Evolutionary conservation across 2,329 filamentous ascomycete species (phyloP), one percentile per base, ranked within the genome.

Genomic region (Cladosporium sp.): DNA sequence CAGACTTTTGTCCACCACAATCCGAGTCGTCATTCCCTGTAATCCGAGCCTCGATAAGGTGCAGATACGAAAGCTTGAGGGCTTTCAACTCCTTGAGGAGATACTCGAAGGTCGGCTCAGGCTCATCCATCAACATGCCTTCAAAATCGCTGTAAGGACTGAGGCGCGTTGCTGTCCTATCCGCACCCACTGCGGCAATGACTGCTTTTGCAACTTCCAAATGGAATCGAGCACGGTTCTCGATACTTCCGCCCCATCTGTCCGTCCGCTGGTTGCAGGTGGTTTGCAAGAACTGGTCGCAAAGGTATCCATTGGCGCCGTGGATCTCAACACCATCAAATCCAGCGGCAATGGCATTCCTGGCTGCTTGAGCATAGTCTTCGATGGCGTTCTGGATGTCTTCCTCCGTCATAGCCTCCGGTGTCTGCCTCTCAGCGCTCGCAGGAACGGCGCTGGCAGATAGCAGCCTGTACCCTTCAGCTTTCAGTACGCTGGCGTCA

Each of bases 71-170:
- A 6, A 88, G 71, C 1, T 78, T 74, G 0, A 84, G 66, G 19
- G 72, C 67, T 37, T 75, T 77, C 4, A 83, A 70, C 44, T 79
- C 74, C 22, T 71, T 61, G 22, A 83, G 75, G 7, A 87, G 65
- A 62, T 88, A 75, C 0, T 71, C 71, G 63, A 87, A 89, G 58
- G 88, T 84, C 0, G 83, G 80, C 5, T 82, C 64, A 0, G 85
- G 84, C 45, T 89, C 77, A 0, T 68, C 60, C 83, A 87, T 86
- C 24, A 62, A 56, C 85, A 88, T 85, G 19, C 78, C 80, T 57
- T 87, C 82, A 69, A 83, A 87, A 0, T 71, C 69, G 47, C 77
- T 80, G 70, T 78, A 87, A 0, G 85, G 86, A 1, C 77, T 82
- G 2, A 88, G 70, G 0, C 85, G 79, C n/a, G 88, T 78, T 0